Evolutionary conservation across 805 yeast species (phyloP), one percentile per base, ranked within the genome.

Genomic region (Cyberlindnera subsufficiens): DNA sequence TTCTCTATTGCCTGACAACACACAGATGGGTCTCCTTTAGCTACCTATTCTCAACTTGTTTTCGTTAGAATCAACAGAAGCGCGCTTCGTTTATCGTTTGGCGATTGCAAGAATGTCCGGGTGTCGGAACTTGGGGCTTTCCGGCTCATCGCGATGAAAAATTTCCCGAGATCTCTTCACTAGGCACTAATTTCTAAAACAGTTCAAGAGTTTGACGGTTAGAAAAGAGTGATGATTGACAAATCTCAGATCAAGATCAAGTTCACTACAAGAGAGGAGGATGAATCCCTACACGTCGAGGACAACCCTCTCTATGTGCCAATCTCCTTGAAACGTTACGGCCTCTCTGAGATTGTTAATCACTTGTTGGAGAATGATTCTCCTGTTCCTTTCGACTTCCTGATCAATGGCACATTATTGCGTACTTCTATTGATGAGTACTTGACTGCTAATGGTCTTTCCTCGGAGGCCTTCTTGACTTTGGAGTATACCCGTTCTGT

Each of bases 301-400:
- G 93, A 87, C 45, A 77, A 83, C 40, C 96, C 99, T 13, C 72
- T 93, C 42, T 85, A 74, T 59, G 97, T 89, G 20, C 99, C 99
- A 18, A 83, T 84, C 18, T 66, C 83, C 4, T 72, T 93, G 52
- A 89, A 86, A 54, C 77, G 98, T 64, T 90, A 78, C 61, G 99
- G 99, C 43, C 74, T 93, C 33, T 87, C 96, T 5, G 98, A 93
- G 65, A 82, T 93, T 60, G 96, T 93, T 18, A 93, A 93, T 66
- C 97, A 93, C 67, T 71, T 93, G 43, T 69, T 93, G 39, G 53
- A 61, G 42, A 65, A 63, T 2, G 82, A 80, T 15, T 70, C 67
- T 37, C 81, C 93, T 1, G 77, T 88, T 42, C 98, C 98, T 17
- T 91, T 93, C 63, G 98, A 93, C 60, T 93, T 93, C 64, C 70